Percentiles rank a stretch among this genome's conserved stretches.
Evolutionary conservation across 2,329 filamentous ascomycete species (phyloP).

Genomic region (Falciphora oryzae): DNA sequence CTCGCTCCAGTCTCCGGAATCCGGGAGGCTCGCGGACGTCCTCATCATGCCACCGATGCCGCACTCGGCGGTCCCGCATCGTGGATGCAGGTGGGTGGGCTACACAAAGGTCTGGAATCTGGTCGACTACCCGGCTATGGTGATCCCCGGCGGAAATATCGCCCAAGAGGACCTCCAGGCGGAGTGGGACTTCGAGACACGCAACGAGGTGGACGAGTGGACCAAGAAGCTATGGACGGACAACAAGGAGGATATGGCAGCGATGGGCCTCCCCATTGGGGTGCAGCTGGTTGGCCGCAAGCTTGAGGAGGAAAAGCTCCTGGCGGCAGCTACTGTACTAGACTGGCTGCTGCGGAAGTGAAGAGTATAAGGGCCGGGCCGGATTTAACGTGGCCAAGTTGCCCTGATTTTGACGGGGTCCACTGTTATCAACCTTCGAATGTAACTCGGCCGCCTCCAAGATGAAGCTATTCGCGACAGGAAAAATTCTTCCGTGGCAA

Average conservation of each 20-base stretch:
- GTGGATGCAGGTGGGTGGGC: constrained; percentile 40
- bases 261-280: constrained; percentile 39
- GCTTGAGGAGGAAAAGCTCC: constrained; percentile 49
- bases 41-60: constrained; percentile 55
- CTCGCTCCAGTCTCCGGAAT: constrained; percentile 30
- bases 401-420: too few relatives aligned
- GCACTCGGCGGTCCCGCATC: constrained; percentile 47
- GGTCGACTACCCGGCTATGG: constrained; percentile 54
- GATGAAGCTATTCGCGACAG: too few relatives aligned
- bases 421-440: neutral
- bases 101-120: constrained; percentile 60
- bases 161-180: constrained; percentile 21
- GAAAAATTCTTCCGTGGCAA: too few relatives aligned
- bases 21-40: constrained; percentile 45
- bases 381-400: neutral
- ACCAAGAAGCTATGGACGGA: constrained; percentile 43
- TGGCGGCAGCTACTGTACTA: constrained; percentile 25
- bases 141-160: constrained; percentile 47
- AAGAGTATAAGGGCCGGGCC: neutral
- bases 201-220: constrained; percentile 46
- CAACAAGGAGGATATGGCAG: constrained; percentile 30
- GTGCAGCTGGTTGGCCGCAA: constrained; percentile 47
- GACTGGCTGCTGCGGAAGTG: neutral
- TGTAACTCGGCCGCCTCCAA: neutral
- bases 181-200: constrained; percentile 33